These are phyloP conservation scores for Canavalia gladiata DNA, from an alignment of 306 rosid genomes.

Conservation along the genomic window DNA sequence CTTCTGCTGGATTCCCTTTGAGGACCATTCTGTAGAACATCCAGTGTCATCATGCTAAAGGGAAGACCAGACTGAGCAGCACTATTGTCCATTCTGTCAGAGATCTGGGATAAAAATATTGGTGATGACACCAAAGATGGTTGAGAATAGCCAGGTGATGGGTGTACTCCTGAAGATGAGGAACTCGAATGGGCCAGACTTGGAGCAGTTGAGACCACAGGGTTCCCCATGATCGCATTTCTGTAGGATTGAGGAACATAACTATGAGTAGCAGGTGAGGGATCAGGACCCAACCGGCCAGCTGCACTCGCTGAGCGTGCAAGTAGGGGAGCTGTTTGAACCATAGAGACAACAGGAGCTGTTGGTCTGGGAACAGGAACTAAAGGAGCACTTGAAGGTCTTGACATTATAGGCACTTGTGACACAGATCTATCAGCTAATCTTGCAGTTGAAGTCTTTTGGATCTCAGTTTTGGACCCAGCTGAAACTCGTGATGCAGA, in stretches of 20 bases:
- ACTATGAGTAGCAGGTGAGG: slow-evolving; percentile 79
- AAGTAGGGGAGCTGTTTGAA: slow-evolving; percentile 78
- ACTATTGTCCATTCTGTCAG: slow-evolving; percentile 72
- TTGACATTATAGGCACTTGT: slow-evolving; percentile 68
- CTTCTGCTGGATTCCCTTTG: slow-evolving; percentile 67
- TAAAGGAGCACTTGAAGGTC: slow-evolving; percentile 90
- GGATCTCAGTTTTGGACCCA: slow-evolving; percentile 69
- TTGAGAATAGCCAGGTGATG: slow-evolving; percentile 68
- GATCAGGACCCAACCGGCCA: slow-evolving; percentile 92
- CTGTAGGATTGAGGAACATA: slow-evolving; percentile 87
- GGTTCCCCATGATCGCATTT: slow-evolving; percentile 91
- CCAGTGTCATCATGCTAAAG: slow-evolving; percentile 61
- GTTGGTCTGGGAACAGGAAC: slow-evolving; percentile 83
- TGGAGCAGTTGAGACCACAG: slow-evolving; percentile 62
- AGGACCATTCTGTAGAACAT: slow-evolving; percentile 70
- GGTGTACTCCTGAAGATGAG: slow-evolving; percentile 61
- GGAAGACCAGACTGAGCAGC: slow-evolving; percentile 62
- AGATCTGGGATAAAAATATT: slow-evolving; percentile 64
- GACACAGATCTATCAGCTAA: slow-evolving; percentile 63
- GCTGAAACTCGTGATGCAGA: slow-evolving; percentile 54
- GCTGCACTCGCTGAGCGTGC: slow-evolving; percentile 88
- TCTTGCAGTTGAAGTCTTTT: slow-evolving; percentile 62
- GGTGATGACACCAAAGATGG: slow-evolving; percentile 75
- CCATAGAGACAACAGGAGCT: slow-evolving; percentile 76
- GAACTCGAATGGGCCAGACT: slow-evolving; percentile 67